Evolutionary conservation across 1,284 basidiomycete genomes (phyloP), one percentile per base, ranked within the genome.

Genomic region (Tilletiopsis washingtonensis): DNA sequence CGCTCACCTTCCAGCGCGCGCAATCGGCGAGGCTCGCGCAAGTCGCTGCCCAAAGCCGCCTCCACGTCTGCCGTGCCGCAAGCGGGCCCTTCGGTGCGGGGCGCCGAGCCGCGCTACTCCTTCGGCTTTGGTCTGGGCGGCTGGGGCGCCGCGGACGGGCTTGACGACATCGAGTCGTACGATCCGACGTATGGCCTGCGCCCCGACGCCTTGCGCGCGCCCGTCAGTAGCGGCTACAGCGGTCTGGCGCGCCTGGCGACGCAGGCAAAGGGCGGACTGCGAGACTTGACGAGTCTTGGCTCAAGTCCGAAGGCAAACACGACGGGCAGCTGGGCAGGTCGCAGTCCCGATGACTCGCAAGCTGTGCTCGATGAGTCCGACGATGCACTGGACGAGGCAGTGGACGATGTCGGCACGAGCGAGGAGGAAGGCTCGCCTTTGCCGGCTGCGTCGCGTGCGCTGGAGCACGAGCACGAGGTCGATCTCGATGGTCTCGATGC

Each of bases 181-280:
- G 91, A 97, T 67, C 91, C 91, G 0, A 96, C 91, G 0, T 96
- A 97, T 67, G 91, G 91, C n/a, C 77, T 96, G n/a, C 83, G 91
- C 14, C 78, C 62, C 5, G 64, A 67, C 45, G 64, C 62, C 29
- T 45, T 91, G 4, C 89, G 89, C 0, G 77, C 78, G 1, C 86
- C 85, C 71, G 83, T 82, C 1, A 88, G 87, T 71, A 78, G 78
- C 40, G 79, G 78, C 15, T 87, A 90, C 62, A 80, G 82, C n/a
- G 81, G 78, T 38, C 76, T 89, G 7, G 88, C 65, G 15, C 51
- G 48, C 34, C 20, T 59, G 39, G 63, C 54, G 15, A 46, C 24
- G 19, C n/a, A 42, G 15, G 51, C 21, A 4, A 29, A 24, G 14
- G 45, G 58, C 32, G 53, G 44, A 39, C 41, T 53, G 12, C n/a